Base-by-base conservation (phyloP, 2,329 filamentous ascomycete species). In the Monascus ruber region DNA sequence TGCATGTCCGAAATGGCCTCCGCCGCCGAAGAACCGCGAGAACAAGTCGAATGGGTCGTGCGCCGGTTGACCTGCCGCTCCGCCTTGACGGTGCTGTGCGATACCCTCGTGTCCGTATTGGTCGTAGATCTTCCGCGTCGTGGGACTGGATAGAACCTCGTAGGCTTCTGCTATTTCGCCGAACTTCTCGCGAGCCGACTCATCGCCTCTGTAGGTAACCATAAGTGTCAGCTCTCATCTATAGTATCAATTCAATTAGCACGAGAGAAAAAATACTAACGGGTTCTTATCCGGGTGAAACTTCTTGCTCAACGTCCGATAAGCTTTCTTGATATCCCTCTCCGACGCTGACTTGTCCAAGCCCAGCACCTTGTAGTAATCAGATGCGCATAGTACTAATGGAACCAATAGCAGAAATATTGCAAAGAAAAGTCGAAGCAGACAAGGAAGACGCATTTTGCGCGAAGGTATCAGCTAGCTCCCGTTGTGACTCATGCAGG, bases 231-330 rank as follows among this genome's bases (percentile, higher is more conserved):
- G 28, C 17, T 26, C 9, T 33, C 8, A 27, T 39, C 7, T 38
- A 28, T 33, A 33, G 34, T 6, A 9, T 32, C n/a, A 37, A 34
- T n/a, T 10, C 36, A 35, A 34, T 17, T 24, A 38, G 11, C n/a
- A n/a, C 26, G 32, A 17, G 17, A 17, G 17, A 17, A 17, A 17
- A 34, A 39, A 11, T 10, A 68, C 83, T 54, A 75, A 91, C 82
- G 89, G 87, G 54, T 96, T 96, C 75, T 98, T 98, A 65, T 98
- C 91, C 3, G 91, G 91, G 58, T 98, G 91, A 62, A 76, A 95
- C 62, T 93, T 94, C 65, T 96, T 96, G 69, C 85, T 93, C 7
- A 98, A 72, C 43, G 79, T 81, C 43, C 88, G 79, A 65, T 98
- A 98, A 24, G 91, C 88, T 34, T 84, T 83, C 65, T 98, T 98